Evolutionary conservation across 139 green algal genomes (phyloP).

Genomic region (Asterochloris erici): DNA sequence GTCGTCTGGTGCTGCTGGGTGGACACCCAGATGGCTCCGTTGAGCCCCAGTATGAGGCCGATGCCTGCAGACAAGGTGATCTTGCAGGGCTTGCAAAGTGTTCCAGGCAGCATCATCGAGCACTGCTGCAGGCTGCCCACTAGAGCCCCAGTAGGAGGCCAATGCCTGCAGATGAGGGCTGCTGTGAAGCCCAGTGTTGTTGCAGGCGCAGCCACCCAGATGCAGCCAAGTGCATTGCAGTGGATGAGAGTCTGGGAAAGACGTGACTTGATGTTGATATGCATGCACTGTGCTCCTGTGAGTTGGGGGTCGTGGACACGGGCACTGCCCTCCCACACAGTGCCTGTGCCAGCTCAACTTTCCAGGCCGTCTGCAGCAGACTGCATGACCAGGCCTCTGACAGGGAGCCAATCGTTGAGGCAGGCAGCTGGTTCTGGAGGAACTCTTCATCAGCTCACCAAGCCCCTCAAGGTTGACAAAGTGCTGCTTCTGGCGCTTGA

Average conservation of each 20-base stretch:
- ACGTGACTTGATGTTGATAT: not conserved
- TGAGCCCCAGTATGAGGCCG: constrained; percentile 78
- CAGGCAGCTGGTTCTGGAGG: not conserved
- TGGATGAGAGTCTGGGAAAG: not conserved
- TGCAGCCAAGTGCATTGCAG: not conserved
- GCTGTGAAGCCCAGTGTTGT: not conserved
- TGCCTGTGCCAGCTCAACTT: not conserved
- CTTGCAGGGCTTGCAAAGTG: not conserved
- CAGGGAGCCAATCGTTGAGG: not conserved
- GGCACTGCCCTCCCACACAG: not conserved
- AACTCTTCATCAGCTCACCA: constrained; percentile 13
- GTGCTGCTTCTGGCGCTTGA: constrained; percentile 83
- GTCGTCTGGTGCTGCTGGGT: constrained; percentile 15
- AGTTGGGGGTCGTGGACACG: not conserved
- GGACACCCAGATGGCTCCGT: constrained; percentile 79
- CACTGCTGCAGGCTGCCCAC: not conserved
- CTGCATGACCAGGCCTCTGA: not conserved
- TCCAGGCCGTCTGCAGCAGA: not conserved
- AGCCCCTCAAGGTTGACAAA: constrained; percentile 58
- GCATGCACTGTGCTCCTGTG: not conserved
- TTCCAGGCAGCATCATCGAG: not conserved
- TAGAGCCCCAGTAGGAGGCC: not conserved
- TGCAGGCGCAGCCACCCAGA: not conserved
- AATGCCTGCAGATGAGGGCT: not conserved
- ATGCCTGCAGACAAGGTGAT: constrained; percentile 34